Evolutionary conservation across 495 filamentous ascomycete species (phyloP), one percentile per base, ranked within the genome.

Genomic region (Penicillium tannophilum): DNA sequence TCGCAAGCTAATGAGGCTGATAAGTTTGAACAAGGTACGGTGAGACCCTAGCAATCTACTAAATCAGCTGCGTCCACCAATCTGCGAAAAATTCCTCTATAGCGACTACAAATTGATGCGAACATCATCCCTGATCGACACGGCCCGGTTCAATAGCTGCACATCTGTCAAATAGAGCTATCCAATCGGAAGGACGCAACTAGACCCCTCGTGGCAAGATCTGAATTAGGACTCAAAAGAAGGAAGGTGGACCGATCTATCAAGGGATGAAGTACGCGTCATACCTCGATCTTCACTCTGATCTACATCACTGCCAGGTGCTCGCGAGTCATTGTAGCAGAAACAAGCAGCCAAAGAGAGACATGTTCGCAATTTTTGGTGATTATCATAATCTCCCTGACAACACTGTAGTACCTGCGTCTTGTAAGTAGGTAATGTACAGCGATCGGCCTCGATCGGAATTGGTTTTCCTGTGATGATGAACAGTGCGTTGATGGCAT

Each of bases 191-290:
- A 11, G n/a, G 5, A 30, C 23, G 23, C 5, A 20, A 54, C 20
- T 28, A 12, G 20, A 19, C 3, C 30, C 28, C 55, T 57, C 55
- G 44, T 50, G 55, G 55, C 31, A 51, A 49, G 31, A 28, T 42
- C 46, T 56, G 9, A 41, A 41, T 35, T 52, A 11, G 8, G 7
- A 11, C 20, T 23, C 20, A 23, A 52, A 39, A 41, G 20, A 39
- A 24, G 50, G 50, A 41, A 52, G 23, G 50, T 52, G 8, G 11
- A 19, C 50, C 50, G 50, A 24, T 26, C 31, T 59, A 33, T 42
- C 52, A 54, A 59, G 57, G 57, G 57, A 33, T 30, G 6, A n/a
- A 41, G 11, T 54, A 59, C 50, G 51, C 50, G 57, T 59, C 50
- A 54, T 54, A 42, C 46, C 26, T 30, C 26, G 46, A 4, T 49